Conservation (phyloP, 345 rosid species). For the Eutrema japonicum region DNA sequence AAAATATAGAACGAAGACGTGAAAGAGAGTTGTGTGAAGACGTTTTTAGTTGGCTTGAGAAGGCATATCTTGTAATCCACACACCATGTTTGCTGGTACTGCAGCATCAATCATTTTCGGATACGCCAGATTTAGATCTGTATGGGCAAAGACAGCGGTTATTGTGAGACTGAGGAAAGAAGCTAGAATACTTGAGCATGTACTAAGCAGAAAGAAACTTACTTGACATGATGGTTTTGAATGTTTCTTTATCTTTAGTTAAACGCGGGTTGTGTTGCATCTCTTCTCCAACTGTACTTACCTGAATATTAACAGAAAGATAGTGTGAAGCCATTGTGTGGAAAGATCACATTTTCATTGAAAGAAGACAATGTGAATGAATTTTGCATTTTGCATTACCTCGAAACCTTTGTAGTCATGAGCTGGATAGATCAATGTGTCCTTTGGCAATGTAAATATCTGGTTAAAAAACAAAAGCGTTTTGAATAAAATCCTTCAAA, state of each 20-base stretch:
- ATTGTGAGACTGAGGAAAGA: not conserved
- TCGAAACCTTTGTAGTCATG: slow-evolving; percentile 94
- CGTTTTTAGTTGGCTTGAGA: slow-evolving; percentile 25
- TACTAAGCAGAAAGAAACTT: slow-evolving; percentile 41
- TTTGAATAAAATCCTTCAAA: not conserved
- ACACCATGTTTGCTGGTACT: slow-evolving; percentile 83
- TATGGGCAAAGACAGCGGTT: not conserved
- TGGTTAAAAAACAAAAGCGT: slow-evolving; percentile 38
- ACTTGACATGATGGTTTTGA: slow-evolving; percentile 84
- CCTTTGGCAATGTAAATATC: slow-evolving; percentile 88
- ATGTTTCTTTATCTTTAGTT: slow-evolving; percentile 84
- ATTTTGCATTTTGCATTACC: slow-evolving; percentile 47
- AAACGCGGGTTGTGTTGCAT: slow-evolving; percentile 73
- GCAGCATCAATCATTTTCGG: slow-evolving; percentile 93
- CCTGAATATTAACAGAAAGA: slow-evolving; percentile 52
- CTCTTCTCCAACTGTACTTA: slow-evolving; percentile 95
- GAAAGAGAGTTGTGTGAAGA: not conserved
- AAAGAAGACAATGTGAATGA: not conserved
- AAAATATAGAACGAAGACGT: slow-evolving; percentile 14
- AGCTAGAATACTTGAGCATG: not conserved
- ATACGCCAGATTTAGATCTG: slow-evolving; percentile 82
- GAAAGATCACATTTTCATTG: not conserved
- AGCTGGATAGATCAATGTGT: slow-evolving; percentile 84
- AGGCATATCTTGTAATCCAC: slow-evolving; percentile 78
- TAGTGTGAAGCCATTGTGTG: not conserved